Evolutionary conservation across 2,329 filamentous ascomycete genomes (phyloP), one percentile per base, ranked within the genome.

Genomic region (Diaporthe sp.): DNA sequence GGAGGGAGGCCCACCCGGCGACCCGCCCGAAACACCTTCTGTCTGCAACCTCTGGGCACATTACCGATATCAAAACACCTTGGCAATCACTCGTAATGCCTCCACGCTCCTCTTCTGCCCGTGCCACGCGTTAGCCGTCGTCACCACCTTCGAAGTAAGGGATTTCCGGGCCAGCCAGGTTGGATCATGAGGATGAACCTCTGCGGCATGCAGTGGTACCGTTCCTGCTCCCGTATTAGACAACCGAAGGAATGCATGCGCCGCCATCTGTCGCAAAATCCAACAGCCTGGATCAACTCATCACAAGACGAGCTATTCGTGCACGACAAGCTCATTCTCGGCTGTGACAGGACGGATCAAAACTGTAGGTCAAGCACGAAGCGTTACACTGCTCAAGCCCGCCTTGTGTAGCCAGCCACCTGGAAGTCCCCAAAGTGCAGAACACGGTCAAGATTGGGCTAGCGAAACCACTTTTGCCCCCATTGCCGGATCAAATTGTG

Each of bases 51-150:
- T 57, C 61, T 46, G 44, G 42, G 61, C 49, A 70, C 65, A 42
- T 55, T 70, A 70, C 13, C 65, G 49, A 55, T 70, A 70, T 70
- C 65, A 55, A 70, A 55, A 55, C 49, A 70, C 65, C 65, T 55
- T 70, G 65, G 65, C 65, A 55, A 53, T 70, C 65, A 42, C 46
- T 53, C 28, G n/a, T 17, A 53, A 68, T 68, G 65, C 65, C 31
- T 25, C 46, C 31, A 25, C 13, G 46, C 62, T 53, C 2, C 31
- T 53, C 42, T 68, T 4, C 22, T 49, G 44, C 28, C 62, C 46
- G 62, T 68, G 62, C 62, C 65, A 53, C 46, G 65, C 65, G 34
- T 70, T 70, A 19, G 13, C 34, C n/a, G 22, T 70, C 65, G 49
- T 42, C 65, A 55, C 65, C 49, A 55, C 65, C 65, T 53, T 4